phyloP scores from a whole-genome alignment of 257 asterid species.

The Nicotiana knightiana region DNA sequence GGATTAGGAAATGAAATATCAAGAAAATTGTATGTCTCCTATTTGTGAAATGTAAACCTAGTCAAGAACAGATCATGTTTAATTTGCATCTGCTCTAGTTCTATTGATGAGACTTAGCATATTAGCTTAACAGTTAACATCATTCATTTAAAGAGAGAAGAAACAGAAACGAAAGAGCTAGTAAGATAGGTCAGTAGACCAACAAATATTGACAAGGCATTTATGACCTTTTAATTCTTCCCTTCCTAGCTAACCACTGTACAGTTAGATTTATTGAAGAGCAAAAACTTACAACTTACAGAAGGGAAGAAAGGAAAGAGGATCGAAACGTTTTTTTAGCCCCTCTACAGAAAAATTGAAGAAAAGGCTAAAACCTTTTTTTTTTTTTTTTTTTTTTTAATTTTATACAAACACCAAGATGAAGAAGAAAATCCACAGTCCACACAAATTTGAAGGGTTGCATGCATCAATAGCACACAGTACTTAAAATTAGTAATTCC shows the following conservation, averaged over 20 bases:
- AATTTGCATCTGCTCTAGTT: not conserved
- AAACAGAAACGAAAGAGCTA: not conserved
- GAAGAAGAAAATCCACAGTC: not conserved
- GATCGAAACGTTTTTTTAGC: not conserved
- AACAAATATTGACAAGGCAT: conserved; percentile 9
- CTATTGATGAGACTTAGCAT: not conserved
- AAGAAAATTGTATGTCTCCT: not conserved
- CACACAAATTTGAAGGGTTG: not conserved
- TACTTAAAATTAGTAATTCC: conserved; percentile 39
- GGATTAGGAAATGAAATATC: not conserved
- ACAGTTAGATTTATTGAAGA: conserved; percentile 21
- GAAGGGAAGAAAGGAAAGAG: not conserved
- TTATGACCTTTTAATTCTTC: conserved; percentile 14
- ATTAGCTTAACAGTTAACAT: not conserved
- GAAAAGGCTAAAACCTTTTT: not conserved
- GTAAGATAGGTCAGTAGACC: not conserved
- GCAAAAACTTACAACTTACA: not conserved
- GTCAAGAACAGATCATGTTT: not conserved
- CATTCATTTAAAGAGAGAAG: not conserved
- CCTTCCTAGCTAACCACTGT: conserved; percentile 20
- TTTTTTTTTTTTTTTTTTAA: not conserved
- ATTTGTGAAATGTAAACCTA: not conserved
- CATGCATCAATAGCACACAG: not conserved
- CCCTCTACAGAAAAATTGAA: conserved; percentile 11
- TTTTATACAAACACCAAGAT: not conserved